A percentile compares a stretch with the other conserved stretches of the same genome.
These are phyloP conservation scores for Penicillium robsamsonii DNA, from an alignment of 495 filamentous ascomycete genomes.

Conservation along the genomic window DNA sequence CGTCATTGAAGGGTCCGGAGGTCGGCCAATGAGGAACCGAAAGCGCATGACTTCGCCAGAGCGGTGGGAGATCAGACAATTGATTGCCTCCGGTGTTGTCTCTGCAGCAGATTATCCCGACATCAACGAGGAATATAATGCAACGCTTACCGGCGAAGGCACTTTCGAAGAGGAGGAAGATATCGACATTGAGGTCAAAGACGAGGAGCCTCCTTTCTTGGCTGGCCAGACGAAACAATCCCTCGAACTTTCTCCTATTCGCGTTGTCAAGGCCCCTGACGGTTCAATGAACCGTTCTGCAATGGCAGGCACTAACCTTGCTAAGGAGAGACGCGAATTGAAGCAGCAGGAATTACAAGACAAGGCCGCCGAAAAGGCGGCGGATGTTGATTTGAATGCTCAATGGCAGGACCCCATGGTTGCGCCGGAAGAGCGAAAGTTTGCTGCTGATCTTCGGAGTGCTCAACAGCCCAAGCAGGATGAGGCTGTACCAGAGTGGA, in stretches of 20 bases:
- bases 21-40: slow-evolving; percentile 56
- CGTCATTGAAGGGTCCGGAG: slow-evolving; percentile 63
- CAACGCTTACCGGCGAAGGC: slow-evolving; percentile 79
- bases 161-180: slow-evolving; percentile 95
- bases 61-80: slow-evolving; percentile 93
- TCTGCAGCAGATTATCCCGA: slow-evolving; percentile 92
- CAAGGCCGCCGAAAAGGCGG: slow-evolving; percentile 72
- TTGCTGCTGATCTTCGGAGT: slow-evolving; percentile 77
- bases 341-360: slow-evolving; percentile 85
- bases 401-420: slow-evolving; percentile 99
- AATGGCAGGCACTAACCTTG: slow-evolving; percentile 86
- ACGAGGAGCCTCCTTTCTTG: slow-evolving; percentile 95
- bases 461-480: slow-evolving; percentile 53
- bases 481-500: slow-evolving; percentile 88
- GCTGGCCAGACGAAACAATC: slow-evolving; percentile 96
- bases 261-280: slow-evolving; percentile 96
- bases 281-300: slow-evolving; percentile 93
- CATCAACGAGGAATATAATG: slow-evolving; percentile 90
- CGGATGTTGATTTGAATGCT: slow-evolving; percentile 78
- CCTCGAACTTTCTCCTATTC: slow-evolving; percentile 88
- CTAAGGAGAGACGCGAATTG: slow-evolving; percentile 86
- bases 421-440: slow-evolving; percentile 74
- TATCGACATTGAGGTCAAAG: slow-evolving; percentile 92
- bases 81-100: slow-evolving; percentile 90
- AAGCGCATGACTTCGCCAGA: slow-evolving; percentile 96